Base-by-base conservation (phyloP, 257 asterid genomes). In the Ajuga chamaepitys region DNA sequence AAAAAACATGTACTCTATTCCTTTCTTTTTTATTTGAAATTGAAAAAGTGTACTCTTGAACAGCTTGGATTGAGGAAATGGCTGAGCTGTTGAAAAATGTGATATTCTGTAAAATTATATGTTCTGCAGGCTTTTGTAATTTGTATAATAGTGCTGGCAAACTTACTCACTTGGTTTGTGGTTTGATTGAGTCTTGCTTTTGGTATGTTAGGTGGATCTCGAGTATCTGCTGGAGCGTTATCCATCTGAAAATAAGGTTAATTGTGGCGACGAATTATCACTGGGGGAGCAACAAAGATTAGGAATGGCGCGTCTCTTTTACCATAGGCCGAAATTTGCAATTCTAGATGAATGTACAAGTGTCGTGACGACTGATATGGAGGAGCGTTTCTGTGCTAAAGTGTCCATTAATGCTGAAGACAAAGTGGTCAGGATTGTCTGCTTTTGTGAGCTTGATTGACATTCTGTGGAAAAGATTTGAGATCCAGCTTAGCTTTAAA, bases 301-400 rank as follows among this genome's bases (percentile, higher is more conserved):
- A 80, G 99, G 99, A 78, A 94, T 94, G 99, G 99, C 99, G 78
- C 91, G 99, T 74, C 96, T 94, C 62, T 94, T 94, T 80, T 94
- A 90, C 86, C 99, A 94, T 67, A 94, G 85, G 62, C 99, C 99
- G 46, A 94, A 85, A 78, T 94, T 89, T 74, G 99, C 99, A 38
- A 94, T 94, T 73, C 86, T 94, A 61, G 99, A 94, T 62, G 97
- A 94, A 65, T 94, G 99, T 78, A 94, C 99, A 14, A 94, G 99
- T 82, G 99, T 97, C 30, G 99, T 94, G 72, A 94, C 99, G 65
- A 94, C 95, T 32, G 99, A 90, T 79, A 94, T 94, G 99, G 99
- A 94, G 78, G 95, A 90, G 53, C 94, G 97, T 40, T 94, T 94
- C 82, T 94, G 99, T 77, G 80, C 92, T 50, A 85, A 90, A 83